These are phyloP conservation scores for Aquanectria penicillioides DNA, from an alignment of 2,329 filamentous ascomycete genomes.

Conservation along the genomic window DNA sequence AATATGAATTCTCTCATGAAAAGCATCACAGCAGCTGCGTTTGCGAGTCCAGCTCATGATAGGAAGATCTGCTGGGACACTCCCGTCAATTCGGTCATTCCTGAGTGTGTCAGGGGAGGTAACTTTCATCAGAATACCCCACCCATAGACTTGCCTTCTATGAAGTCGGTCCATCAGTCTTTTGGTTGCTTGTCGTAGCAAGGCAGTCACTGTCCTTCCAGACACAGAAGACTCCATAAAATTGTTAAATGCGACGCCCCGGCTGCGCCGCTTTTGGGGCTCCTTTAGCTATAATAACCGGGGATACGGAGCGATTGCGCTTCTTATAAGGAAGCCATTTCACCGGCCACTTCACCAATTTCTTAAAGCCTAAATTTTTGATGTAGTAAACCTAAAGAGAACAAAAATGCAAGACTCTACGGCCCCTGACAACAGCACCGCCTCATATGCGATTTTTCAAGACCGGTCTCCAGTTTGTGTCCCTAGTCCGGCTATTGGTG, in stretches of 20 bases:
- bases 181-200: slow-evolving; percentile 4
- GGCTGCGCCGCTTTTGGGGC: neutral
- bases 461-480: neutral
- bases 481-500: neutral
- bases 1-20: slow-evolving; percentile 4
- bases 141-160: slow-evolving; percentile 3
- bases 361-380: neutral
- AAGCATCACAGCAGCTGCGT: neutral
- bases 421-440: neutral
- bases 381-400: neutral
- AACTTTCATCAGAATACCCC: neutral
- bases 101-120: neutral
- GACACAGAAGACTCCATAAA: neutral
- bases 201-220: neutral
- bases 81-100: neutral
- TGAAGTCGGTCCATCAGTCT: neutral
- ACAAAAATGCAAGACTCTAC: slow-evolving; percentile 4
- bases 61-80: neutral
- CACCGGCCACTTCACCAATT: neutral
- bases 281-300: slow-evolving; percentile 7
- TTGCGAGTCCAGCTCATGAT: neutral
- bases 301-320: slow-evolving; percentile 2
- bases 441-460: neutral
- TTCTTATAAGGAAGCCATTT: neutral
- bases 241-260: slow-evolving; percentile 1